These are phyloP conservation scores for Phyllosticta citrichinensis DNA, from an alignment of 2,329 filamentous ascomycete genomes.

Conservation along the genomic window DNA sequence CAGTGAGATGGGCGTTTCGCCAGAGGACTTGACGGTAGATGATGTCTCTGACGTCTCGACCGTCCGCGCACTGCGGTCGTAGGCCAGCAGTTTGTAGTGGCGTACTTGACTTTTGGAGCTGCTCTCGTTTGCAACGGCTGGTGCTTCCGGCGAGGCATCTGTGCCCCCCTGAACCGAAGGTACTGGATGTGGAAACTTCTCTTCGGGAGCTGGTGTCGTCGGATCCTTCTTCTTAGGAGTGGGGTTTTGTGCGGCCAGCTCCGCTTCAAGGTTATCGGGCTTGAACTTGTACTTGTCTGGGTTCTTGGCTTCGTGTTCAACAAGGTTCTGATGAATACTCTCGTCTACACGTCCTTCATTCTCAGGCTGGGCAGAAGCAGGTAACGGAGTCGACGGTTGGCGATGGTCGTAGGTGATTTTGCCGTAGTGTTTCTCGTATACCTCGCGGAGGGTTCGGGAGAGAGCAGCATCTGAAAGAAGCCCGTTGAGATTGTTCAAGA, in stretches of 20 bases:
- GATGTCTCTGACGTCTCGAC: constrained; percentile 15
- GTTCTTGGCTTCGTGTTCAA: constrained; percentile 2
- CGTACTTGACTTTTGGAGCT: background rate
- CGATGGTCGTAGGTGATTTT: constrained; percentile 18
- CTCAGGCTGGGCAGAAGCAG: background rate
- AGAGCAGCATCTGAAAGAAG: constrained; percentile 22
- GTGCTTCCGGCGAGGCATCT: background rate
- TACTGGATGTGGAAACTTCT: background rate
- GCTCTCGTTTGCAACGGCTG: background rate
- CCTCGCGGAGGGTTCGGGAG: constrained; percentile 28
- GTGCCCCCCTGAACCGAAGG: background rate
- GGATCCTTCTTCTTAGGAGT: background rate
- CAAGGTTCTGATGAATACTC: constrained; percentile 2
- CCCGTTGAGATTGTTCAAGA: background rate
- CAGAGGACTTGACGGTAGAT: constrained; percentile 5
- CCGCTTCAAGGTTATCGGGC: constrained; percentile 3
- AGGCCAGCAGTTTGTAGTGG: constrained; percentile 20
- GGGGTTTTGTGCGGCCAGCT: background rate
- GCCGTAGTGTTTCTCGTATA: constrained; percentile 36
- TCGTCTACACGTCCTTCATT: constrained; percentile 1
- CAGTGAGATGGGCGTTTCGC: constrained; percentile 13
- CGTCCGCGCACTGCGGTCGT: constrained; percentile 19
- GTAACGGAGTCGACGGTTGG: background rate
- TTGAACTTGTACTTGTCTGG: constrained; percentile 1
- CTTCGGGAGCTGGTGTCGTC: background rate